Conservation (phyloP, 176 grass and related monocot species). For the Tillandsia fasciculata region DNA sequence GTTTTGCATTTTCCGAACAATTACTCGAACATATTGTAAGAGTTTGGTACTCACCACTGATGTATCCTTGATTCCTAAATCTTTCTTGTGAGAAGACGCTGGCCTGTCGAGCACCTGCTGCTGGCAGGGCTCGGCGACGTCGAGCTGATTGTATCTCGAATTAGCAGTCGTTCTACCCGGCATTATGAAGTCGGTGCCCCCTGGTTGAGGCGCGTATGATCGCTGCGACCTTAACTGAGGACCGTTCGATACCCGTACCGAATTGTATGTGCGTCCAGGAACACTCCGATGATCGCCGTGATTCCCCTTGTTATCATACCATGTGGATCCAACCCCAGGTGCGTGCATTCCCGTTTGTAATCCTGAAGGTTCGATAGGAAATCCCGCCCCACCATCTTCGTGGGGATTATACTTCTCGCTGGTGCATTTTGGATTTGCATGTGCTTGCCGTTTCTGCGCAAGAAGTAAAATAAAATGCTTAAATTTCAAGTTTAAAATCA, state of each 20-base stretch:
- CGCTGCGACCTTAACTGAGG: constrained; percentile 19
- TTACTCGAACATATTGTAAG: not conserved
- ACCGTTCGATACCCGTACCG: constrained; percentile 39
- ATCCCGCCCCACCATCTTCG: constrained; percentile 50
- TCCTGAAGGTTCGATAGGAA: constrained; percentile 43
- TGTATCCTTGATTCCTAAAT: constrained; percentile 24
- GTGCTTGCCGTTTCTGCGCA: constrained; percentile 35
- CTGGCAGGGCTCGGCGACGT: constrained; percentile 34
- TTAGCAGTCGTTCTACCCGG: not conserved
- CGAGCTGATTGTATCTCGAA: constrained; percentile 19
- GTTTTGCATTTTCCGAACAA: no score
- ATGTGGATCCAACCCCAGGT: constrained; percentile 53
- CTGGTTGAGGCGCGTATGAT: constrained; percentile 23
- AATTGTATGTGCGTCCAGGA: constrained; percentile 38
- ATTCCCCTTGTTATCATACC: constrained; percentile 27
- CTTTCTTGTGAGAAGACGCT: constrained; percentile 43
- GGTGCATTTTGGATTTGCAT: constrained; percentile 27
- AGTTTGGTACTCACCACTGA: constrained; percentile 5
- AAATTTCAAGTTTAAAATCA: not conserved
- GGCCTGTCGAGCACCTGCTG: constrained; percentile 26
- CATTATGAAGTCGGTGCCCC: constrained; percentile 42
- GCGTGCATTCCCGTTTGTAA: constrained; percentile 29
- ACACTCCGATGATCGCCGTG: constrained; percentile 20
- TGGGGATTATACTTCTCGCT: constrained; percentile 46
- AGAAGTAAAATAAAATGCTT: not conserved